Conservation (phyloP, 164 flowering plant species). For the Chimonanthus salicifolius region DNA sequence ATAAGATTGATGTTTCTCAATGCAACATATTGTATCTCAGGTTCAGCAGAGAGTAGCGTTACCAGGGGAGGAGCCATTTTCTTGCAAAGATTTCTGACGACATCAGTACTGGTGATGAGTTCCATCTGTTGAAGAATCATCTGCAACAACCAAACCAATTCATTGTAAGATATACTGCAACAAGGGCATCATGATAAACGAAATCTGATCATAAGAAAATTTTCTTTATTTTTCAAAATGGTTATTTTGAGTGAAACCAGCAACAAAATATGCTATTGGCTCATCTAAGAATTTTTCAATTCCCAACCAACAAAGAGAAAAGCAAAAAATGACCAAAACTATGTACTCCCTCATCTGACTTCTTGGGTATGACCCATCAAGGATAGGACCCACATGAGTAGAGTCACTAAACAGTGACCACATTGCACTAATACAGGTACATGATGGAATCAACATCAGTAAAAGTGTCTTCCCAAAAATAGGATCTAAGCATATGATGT, state of each 20-base stretch:
- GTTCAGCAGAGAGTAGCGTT: slow-evolving; percentile 98
- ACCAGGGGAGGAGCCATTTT: slow-evolving; percentile 99
- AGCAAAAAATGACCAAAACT: neutral
- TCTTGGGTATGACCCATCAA: neutral
- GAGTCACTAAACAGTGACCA: neutral
- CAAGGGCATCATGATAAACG: neutral
- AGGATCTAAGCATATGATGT: no score
- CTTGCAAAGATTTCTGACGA: slow-evolving; percentile 95
- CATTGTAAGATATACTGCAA: slow-evolving; percentile 7
- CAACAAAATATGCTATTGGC: neutral
- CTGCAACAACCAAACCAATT: slow-evolving; percentile 33
- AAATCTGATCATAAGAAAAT: neutral
- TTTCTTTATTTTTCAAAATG: neutral
- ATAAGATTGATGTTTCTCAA: slow-evolving; percentile 92
- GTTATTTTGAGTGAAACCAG: neutral
- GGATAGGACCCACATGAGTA: neutral
- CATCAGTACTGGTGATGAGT: slow-evolving; percentile 93
- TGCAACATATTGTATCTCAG: slow-evolving; percentile 99
- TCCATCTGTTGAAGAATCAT: slow-evolving; percentile 99
- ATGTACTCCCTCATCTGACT: neutral
- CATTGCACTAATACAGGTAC: neutral
- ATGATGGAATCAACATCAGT: no score
- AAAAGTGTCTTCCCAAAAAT: no score
- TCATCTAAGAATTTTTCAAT: neutral
- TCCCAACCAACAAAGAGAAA: neutral